Conservation (phyloP, 495 filamentous ascomycete genomes). For the Xylaria cubensis region DNA sequence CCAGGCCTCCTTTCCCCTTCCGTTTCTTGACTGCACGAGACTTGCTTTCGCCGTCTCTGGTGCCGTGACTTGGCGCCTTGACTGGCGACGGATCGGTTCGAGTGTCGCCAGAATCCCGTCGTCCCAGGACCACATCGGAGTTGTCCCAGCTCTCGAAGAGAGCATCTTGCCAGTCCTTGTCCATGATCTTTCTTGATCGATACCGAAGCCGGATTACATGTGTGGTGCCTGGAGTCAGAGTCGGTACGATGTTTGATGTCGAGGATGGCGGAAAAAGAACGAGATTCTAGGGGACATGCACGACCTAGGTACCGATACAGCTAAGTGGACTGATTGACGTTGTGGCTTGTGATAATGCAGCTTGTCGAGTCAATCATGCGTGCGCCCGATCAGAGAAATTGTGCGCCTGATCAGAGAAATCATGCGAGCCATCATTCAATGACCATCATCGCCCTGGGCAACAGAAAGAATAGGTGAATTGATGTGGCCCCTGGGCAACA, state of each 20-base stretch:
- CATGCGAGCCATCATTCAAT: constrained; percentile 1
- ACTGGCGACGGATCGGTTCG: neutral
- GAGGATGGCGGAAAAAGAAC: neutral
- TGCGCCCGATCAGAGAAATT: neutral
- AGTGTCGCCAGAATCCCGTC: neutral
- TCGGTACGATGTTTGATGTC: neutral
- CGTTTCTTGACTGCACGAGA: neutral
- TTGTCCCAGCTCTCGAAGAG: neutral
- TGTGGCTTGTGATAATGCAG: constrained; percentile 26
- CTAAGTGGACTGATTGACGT: neutral
- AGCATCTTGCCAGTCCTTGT: constrained; percentile 2
- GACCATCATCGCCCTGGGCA: neutral
- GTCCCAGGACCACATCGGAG: neutral
- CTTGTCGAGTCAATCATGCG: constrained; percentile 17
- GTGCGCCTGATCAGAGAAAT: too few relatives aligned
- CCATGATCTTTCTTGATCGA: neutral
- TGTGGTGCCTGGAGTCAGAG: too few relatives aligned
- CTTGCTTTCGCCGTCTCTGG: neutral
- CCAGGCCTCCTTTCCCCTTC: neutral
- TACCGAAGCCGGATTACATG: neutral
- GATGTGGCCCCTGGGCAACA: neutral
- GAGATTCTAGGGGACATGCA: neutral
- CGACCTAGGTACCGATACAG: neutral
- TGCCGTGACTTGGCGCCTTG: neutral
- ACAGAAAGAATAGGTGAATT: neutral